phyloP scores from a whole-genome alignment of 2,329 filamentous ascomycete species.

The Cercospora janseana region DNA sequence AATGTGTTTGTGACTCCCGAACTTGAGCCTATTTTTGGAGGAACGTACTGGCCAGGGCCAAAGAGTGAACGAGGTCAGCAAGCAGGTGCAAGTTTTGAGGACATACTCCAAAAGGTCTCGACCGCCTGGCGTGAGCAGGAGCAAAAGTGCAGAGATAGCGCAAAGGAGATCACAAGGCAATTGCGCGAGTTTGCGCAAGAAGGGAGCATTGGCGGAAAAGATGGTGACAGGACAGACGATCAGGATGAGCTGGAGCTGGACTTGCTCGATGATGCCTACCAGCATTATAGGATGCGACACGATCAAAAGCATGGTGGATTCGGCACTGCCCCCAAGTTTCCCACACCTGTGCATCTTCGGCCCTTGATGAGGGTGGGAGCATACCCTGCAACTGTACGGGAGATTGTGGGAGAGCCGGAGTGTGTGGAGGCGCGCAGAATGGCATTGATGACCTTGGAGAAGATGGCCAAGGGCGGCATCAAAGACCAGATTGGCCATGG shows the following conservation, averaged over 20 bases:
- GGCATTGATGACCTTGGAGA: slow-evolving; percentile 74
- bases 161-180: slow-evolving; percentile 76
- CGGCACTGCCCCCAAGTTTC: slow-evolving; percentile 73
- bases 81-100: slow-evolving; percentile 72
- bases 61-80: slow-evolving; percentile 53
- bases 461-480: slow-evolving; percentile 70
- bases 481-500: slow-evolving; percentile 75
- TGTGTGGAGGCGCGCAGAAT: slow-evolving; percentile 72
- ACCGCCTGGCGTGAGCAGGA: slow-evolving; percentile 80
- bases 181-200: slow-evolving; percentile 85
- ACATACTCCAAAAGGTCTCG: slow-evolving; percentile 74
- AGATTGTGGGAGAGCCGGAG: slow-evolving; percentile 83
- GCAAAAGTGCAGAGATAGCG: slow-evolving; percentile 76
- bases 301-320: slow-evolving; percentile 80
- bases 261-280: slow-evolving; percentile 83
- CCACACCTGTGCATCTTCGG: slow-evolving; percentile 78
- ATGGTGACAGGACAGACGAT: slow-evolving; percentile 31
- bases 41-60: slow-evolving; percentile 91
- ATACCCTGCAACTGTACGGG: slow-evolving; percentile 69
- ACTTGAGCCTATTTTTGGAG: slow-evolving; percentile 89
- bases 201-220: slow-evolving; percentile 59
- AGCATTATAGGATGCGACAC: slow-evolving; percentile 76
- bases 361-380: slow-evolving; percentile 74
- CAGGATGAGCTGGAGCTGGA: slow-evolving; percentile 81
- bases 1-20: slow-evolving; percentile 96